Evolutionary conservation across 257 asterid genomes (phyloP).

Genomic region (Fraxinus pennsylvanica): DNA sequence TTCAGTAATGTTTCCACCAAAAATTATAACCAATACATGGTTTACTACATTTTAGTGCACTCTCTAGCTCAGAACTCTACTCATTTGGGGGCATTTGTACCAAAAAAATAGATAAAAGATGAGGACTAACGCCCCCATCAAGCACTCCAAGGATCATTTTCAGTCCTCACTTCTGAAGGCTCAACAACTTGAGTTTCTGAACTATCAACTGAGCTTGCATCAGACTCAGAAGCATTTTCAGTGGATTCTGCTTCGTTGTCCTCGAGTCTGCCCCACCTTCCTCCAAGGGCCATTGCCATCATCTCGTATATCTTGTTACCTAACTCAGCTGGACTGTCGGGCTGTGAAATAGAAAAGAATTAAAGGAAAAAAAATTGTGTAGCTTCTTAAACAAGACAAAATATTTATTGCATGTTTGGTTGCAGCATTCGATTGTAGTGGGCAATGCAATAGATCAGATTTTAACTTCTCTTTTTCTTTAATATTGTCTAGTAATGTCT

Average conservation of each 20-base stretch:
- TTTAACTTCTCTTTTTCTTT: neutral
- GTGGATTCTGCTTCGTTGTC: constrained; percentile 37
- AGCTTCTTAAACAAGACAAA: neutral
- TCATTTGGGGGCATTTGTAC: neutral
- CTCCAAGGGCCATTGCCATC: constrained; percentile 99
- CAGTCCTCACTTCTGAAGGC: constrained; percentile 93
- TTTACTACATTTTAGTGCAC: neutral
- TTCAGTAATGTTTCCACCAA: constrained; percentile 3
- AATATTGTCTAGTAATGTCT: neutral
- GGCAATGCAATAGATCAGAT: neutral
- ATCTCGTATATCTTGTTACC: constrained; percentile 94
- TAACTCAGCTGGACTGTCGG: constrained; percentile 94
- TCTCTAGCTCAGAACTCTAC: constrained; percentile 1
- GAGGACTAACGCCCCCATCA: constrained; percentile 14
- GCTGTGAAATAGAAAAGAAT: constrained; percentile 46
- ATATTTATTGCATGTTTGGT: neutral
- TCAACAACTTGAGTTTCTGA: constrained; percentile 59
- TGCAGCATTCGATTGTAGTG: neutral
- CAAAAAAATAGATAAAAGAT: neutral
- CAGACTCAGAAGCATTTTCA: constrained; percentile 32
- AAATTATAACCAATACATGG: constrained; percentile 10
- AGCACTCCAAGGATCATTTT: constrained; percentile 76
- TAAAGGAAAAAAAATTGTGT: neutral
- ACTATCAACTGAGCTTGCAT: constrained; percentile 33
- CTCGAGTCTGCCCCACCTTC: constrained; percentile 90